A percentile compares a stretch with the other conserved stretches of the same genome.
These are phyloP conservation scores for Hypholoma sublateritium DNA, from an alignment of 768 basidiomycete genomes.

Conservation along the genomic window DNA sequence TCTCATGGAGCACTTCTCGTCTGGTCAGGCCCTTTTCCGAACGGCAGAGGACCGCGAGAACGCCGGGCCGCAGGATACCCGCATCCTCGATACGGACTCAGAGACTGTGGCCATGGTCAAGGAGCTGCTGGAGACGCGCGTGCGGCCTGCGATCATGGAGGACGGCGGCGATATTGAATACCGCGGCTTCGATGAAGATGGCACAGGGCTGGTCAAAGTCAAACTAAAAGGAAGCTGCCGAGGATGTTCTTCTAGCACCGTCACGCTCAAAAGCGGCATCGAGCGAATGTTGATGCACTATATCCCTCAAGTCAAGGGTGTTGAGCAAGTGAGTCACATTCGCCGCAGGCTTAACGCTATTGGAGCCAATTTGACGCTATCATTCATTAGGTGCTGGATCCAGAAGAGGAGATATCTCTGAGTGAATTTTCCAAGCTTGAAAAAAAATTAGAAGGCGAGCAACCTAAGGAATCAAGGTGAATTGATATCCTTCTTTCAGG, in stretches of 20 bases:
- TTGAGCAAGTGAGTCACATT: conserved; percentile 67
- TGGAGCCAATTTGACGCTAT: conserved; percentile 1
- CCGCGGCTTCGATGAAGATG: conserved; percentile 83
- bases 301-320: conserved; percentile 92
- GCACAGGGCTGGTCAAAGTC: conserved; percentile 75
- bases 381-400: conserved; percentile 69
- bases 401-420: conserved; percentile 85
- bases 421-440: conserved; percentile 91
- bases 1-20: conserved; percentile 97
- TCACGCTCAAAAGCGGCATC: conserved; percentile 95
- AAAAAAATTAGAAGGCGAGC: conserved; percentile 51
- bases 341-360: conserved; percentile 1
- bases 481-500: conserved; percentile 2
- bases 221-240: conserved; percentile 97
- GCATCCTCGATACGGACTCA: conserved; percentile 90
- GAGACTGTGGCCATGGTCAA: conserved; percentile 99
- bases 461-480: conserved; percentile 49
- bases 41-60: conserved; percentile 76
- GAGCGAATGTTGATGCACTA: conserved; percentile 99
- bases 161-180: conserved; percentile 99
- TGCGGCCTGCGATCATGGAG: conserved; percentile 97
- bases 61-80: conserved; percentile 91
- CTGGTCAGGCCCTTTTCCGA: conserved; percentile 84
- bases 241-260: conserved; percentile 91
- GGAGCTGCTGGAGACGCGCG: conserved; percentile 91